Conservation (phyloP, 2,329 filamentous ascomycete genomes). For the Fusarium falciforme region DNA sequence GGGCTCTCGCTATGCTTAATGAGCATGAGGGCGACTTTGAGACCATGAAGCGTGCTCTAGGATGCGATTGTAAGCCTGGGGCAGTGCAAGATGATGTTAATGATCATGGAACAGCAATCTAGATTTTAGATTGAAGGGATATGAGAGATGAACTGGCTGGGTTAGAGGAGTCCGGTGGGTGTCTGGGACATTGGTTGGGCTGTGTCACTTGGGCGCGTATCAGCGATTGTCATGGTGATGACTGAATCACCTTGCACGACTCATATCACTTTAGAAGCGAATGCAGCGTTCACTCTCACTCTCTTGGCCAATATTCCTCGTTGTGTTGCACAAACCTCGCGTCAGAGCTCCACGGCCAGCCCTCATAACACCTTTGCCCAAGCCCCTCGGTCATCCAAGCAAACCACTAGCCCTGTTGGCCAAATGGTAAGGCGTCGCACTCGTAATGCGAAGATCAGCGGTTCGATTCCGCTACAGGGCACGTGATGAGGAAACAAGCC, state of each 20-base stretch:
- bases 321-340: neutral
- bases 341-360: neutral
- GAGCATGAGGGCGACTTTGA: constrained; percentile 57
- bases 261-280: neutral
- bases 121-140: neutral
- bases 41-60: constrained; percentile 67
- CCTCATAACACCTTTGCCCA: neutral
- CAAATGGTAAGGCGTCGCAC: constrained; percentile 44
- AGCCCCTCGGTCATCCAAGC: constrained; percentile 1
- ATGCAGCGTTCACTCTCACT: neutral
- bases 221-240: neutral
- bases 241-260: neutral
- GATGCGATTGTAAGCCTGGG: constrained; percentile 69
- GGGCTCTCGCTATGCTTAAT: constrained; percentile 62
- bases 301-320: neutral
- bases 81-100: neutral
- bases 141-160: neutral
- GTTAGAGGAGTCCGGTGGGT: neutral
- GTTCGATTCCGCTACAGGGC: constrained; percentile 42
- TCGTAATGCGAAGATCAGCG: constrained; percentile 44
- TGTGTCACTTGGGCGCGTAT: neutral
- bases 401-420: constrained; percentile 35
- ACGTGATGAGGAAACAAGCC: neutral
- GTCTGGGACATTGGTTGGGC: neutral
- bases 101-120: constrained; percentile 33